Base-by-base conservation (phyloP, 1,139 yeast species). In the Diutina neorugosa region DNA sequence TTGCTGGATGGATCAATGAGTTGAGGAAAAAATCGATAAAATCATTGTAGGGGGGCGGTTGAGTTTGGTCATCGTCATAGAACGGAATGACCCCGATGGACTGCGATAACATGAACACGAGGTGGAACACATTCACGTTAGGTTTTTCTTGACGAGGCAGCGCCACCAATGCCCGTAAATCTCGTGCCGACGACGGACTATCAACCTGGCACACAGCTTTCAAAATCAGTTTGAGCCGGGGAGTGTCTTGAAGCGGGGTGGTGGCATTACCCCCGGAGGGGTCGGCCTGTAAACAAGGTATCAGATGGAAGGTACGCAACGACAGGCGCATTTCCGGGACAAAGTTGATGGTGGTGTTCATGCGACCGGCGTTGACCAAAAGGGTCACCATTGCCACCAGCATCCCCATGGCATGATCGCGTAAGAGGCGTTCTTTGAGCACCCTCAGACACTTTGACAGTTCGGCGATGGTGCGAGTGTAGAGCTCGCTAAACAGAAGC, bases 271-370 rank as follows among this genome's bases (percentile, higher is more conserved):
- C 48, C 0, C 74, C 76, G 49, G 73, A 65, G 12, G 85, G 80
- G 57, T 79, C 80, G 2, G 84, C 81, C 64, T 93, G 98, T 53
- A 93, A 73, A 6, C 91, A 82, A 0, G 98, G 98, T 43, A 93
- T 88, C 14, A 96, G 86, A 66, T 91, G 97, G 64, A 86, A 93
- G 0, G 97, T 91, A 61, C 98, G 75, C 59, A 91, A 74, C 57
- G 91, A 93, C 0, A 96, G 89, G 59, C 90, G 84, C 98, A 91
- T 91, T 64, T 90, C 97, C n/a, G 95, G 90, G 54, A 89, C 96
- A 64, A 91, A 93, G 67, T 91, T 91, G 53, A 93, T 84, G 4
- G 98, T 93, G 1, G 98, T 93, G 69, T 93, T 93, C 82, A 93
- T 83, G 58, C 98, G 74, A 4, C 98, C 98, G 51, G 90, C 82